Evolutionary conservation across 768 basidiomycete species (phyloP).

Genomic region (Kwoniella sp.): DNA sequence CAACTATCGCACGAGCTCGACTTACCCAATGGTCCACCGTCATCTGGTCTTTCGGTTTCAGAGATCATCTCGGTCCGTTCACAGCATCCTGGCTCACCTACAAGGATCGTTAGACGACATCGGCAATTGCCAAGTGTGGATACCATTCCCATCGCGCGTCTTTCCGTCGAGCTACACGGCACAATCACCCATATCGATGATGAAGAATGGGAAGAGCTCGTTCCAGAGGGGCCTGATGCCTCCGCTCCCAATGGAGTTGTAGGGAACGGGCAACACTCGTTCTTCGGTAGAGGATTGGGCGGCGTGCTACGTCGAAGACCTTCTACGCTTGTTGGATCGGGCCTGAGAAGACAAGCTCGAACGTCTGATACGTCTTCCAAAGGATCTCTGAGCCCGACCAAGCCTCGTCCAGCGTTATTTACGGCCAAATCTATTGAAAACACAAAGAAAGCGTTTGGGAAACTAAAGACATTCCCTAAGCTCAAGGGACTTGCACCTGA

Average conservation of each 20-base stretch:
- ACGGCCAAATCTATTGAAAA: slow-evolving; percentile 19
- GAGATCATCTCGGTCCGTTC: slow-evolving; percentile 42
- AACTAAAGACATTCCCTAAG: slow-evolving; percentile 32
- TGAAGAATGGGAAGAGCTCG: slow-evolving; percentile 48
- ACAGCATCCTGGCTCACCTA: slow-evolving; percentile 24
- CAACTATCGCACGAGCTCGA: slow-evolving; percentile 13
- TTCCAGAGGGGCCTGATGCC: slow-evolving; percentile 8
- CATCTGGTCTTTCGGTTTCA: slow-evolving; percentile 41
- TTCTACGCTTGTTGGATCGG: slow-evolving; percentile 23
- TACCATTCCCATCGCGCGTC: slow-evolving; percentile 24
- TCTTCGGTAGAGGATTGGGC: slow-evolving; percentile 29
- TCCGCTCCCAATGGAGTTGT: slow-evolving; percentile 29
- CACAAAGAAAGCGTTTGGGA: slow-evolving; percentile 34
- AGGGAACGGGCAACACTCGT: slow-evolving; percentile 7
- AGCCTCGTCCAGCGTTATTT: slow-evolving; percentile 18
- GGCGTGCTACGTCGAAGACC: slow-evolving; percentile 24
- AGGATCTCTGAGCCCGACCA: slow-evolving; percentile 21
- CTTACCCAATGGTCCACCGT: slow-evolving; percentile 36
- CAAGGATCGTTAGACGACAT: slow-evolving; percentile 37
- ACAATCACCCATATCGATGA: slow-evolving; percentile 40
- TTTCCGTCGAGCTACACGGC: slow-evolving; percentile 43
- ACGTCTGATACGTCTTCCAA: slow-evolving; percentile 22
- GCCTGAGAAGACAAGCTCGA: slow-evolving; percentile 19
- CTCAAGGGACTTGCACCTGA: slow-evolving; percentile 4
- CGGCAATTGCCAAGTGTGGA: slow-evolving; percentile 27